Base-by-base conservation (phyloP, 176 grass and related monocot species). In the Avena insularis region DNA sequence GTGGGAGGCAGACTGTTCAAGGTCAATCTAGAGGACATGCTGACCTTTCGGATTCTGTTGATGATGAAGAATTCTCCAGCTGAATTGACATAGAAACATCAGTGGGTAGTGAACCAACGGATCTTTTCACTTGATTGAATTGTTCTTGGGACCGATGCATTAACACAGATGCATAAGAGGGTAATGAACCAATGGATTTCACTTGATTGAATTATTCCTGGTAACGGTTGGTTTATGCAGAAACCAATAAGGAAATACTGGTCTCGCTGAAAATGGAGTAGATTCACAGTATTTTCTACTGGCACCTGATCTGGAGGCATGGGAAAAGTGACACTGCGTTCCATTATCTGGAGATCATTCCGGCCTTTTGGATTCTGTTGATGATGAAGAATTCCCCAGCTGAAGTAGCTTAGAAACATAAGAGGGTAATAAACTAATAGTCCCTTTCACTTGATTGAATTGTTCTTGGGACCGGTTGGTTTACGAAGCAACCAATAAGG, bases 1-100 rank as follows among this genome's bases (percentile, higher is more conserved):
- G 17, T 23, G 29, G 21, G 48, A 65, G 72, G 45, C 57, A 61
- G 6, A 19, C 75, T 66, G 66, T 53, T 82, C 70, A 75, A 25
- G 57, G 14, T 48, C 88, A 14, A 4, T 56, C 59, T 77, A 60
- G 21, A 46, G 66, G 48, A 21, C 33, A 23, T 59, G 55, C 61
- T 36, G 61, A 49, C n/a, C 10, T 40, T 54, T 83, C 75, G 35
- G 79, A 86, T 84, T 81, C 82, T 85, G 81, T 75, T 19, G 60
- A 88, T 19, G 68, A 81, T 33, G 88, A 88, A 62, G 51, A 91
- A 46, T 86, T 61, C 79, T 21, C 57, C 35, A 53, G 65, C 23
- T 84, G 69, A 87, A 27, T 80, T 48, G 45, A 78, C 78, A 19
- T 80, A 68, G 35, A 35, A 57, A 12, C 55, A 73, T 40, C 29